Evolutionary conservation across 2,329 filamentous ascomycete species (phyloP), one percentile per base, ranked within the genome.

Genomic region (Claviceps quebecensis): DNA sequence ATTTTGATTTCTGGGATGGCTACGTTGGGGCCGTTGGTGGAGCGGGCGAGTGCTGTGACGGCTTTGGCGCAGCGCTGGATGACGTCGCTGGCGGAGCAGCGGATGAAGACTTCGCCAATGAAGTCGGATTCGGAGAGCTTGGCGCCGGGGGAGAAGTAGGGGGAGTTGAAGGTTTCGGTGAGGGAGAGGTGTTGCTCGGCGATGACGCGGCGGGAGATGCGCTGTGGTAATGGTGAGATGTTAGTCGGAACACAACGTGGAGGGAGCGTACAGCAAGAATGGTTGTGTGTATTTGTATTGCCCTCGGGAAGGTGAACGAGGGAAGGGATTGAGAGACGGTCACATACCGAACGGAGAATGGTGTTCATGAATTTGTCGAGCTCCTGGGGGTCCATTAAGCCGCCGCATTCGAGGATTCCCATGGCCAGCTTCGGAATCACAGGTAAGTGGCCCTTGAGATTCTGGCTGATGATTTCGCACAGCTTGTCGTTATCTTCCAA

Each of bases 321-420:
- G 9, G 29, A 9, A 34, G 29, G 6, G 26, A 8, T 6, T 29
- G 0, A 29, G 26, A 2, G 9, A 34, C n/a, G n/a, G 8, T 8
- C 8, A 64, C 81, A 61, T 75, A 93, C 87, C 55, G 91, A 93
- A 73, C 87, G 80, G 51, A 98, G 71, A 55, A 97, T 83, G 1
- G 87, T 93, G 60, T 91, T 96, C 86, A 97, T 96, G 63, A 98
- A 95, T 49, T 81, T 81, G 68, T 98, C 93, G 59, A 95, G 84
- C 54, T 89, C 83, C 19, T 86, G 81, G 0, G 85, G 75, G 46
- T 83, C 81, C 73, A 97, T 87, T 44, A 94, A 73, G 46, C 84
- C 84, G 57, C 86, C 84, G 60, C 89, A 94, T 66, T 98, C 88
- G 50, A 97, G 73, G 13, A 97, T 89, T 8, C 93, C 93, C 80